phyloP scores from a whole-genome alignment of 2,329 filamentous ascomycete genomes.

The Calcarisporium arbuscula region DNA sequence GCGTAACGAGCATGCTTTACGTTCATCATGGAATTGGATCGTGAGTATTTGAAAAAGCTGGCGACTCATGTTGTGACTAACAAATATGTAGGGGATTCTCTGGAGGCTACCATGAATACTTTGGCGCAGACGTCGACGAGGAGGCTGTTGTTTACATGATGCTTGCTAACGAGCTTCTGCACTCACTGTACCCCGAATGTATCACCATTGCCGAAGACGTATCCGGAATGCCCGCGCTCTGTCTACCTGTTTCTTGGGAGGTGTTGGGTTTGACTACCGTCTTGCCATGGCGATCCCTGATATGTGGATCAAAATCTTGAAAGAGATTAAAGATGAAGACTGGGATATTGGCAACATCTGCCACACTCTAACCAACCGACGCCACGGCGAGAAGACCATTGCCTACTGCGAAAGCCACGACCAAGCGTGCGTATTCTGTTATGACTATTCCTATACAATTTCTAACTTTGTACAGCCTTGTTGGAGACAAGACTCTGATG shows the following conservation, averaged over 20 bases:
- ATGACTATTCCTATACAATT: too few relatives aligned
- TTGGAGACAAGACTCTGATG: constrained; percentile 93
- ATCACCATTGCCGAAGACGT: constrained; percentile 97
- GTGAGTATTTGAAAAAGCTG: constrained; percentile 44
- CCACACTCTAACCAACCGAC: constrained; percentile 84
- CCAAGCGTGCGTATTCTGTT: constrained; percentile 67
- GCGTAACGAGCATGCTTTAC: constrained; percentile 98
- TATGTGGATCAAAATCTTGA: constrained; percentile 98
- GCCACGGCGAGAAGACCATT: constrained; percentile 96
- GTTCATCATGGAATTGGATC: constrained; percentile 93
- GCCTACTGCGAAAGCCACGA: constrained; percentile 97
- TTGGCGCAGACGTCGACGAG: constrained; percentile 80
- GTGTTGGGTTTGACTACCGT: constrained; percentile 94
- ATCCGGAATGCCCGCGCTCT: constrained; percentile 96
- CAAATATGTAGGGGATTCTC: constrained; percentile 69
- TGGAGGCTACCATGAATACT: constrained; percentile 97
- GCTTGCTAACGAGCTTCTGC: constrained; percentile 93
- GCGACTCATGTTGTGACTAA: background rate
- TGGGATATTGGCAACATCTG: constrained; percentile 86
- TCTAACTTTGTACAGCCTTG: constrained; percentile 53
- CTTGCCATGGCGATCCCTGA: constrained; percentile 97
- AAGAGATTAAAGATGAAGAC: constrained; percentile 83
- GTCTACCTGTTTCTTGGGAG: constrained; percentile 80
- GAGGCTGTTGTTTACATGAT: constrained; percentile 94
- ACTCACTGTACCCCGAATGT: constrained; percentile 75